Evolutionary conservation across 768 basidiomycete genomes (phyloP).

Genomic region (Phlegmacium glaucopus): DNA sequence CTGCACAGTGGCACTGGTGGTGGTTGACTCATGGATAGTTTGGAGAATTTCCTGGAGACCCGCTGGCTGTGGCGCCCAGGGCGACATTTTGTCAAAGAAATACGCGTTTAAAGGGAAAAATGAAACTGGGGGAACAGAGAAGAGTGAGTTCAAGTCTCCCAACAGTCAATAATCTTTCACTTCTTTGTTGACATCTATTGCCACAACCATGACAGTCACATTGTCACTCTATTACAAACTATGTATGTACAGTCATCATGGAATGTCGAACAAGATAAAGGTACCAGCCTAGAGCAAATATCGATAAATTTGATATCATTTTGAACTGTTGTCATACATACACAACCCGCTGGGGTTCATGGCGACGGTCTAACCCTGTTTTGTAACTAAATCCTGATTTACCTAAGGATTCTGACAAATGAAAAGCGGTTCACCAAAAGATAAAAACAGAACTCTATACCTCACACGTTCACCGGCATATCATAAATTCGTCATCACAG

Average conservation of each 20-base stretch:
- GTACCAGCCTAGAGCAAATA: too few species aligned
- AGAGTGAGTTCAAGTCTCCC: slow-evolving; percentile 14
- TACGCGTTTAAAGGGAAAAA: slow-evolving; percentile 34
- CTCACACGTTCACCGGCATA: not conserved
- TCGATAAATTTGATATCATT: too few species aligned
- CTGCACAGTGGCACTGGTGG: slow-evolving; percentile 73
- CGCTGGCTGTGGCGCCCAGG: slow-evolving; percentile 82
- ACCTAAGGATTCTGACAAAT: too few species aligned
- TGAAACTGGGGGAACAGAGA: slow-evolving; percentile 18
- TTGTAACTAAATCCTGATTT: too few species aligned
- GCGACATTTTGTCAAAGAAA: slow-evolving; percentile 47
- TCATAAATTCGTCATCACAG: slow-evolving; percentile 25
- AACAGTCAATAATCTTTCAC: slow-evolving; percentile 26
- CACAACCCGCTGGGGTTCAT: too few species aligned
- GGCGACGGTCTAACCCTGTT: too few species aligned
- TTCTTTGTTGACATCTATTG: slow-evolving; percentile 29
- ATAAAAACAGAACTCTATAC: not conserved
- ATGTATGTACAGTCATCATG: too few species aligned
- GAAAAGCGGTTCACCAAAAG: too few species aligned
- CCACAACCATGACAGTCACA: slow-evolving; percentile 18
- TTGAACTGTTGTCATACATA: too few species aligned
- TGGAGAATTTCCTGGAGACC: slow-evolving; percentile 90
- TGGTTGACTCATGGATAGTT: slow-evolving; percentile 89
- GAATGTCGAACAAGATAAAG: too few species aligned
- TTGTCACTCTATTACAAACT: too few species aligned